phyloP scores from a whole-genome alignment of 306 rosid species.

The Cercis canadensis region DNA sequence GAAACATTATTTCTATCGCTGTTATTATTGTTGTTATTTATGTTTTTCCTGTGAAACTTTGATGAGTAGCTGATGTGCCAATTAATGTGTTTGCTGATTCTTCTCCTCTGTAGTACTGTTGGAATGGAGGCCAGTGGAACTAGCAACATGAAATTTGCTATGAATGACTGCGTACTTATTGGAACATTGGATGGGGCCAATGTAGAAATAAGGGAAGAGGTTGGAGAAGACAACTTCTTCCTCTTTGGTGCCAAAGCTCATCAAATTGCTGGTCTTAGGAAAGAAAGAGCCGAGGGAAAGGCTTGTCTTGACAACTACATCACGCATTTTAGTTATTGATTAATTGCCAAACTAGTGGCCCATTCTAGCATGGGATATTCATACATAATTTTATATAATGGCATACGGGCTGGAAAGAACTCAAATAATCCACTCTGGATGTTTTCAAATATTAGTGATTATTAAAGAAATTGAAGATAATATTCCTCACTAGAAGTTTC shows the following conservation, averaged over 20 bases:
- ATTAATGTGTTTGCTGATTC: constrained; percentile 24
- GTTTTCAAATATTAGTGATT: no score
- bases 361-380: constrained; percentile 16
- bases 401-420: neutral
- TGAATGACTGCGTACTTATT: constrained; percentile 93
- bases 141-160: constrained; percentile 98
- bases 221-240: constrained; percentile 93
- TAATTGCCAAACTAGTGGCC: neutral
- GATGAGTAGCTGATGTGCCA: constrained; percentile 26
- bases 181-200: constrained; percentile 99
- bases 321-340: constrained; percentile 20
- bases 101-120: constrained; percentile 75
- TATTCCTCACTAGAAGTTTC: no score
- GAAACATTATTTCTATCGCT: no score
- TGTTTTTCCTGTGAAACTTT: constrained; percentile 28
- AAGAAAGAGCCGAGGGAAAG: constrained; percentile 95
- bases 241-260: constrained; percentile 95
- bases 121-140: constrained; percentile 99
- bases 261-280: constrained; percentile 89
- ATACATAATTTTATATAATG: constrained; percentile 17
- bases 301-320: constrained; percentile 50
- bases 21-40: neutral
- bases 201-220: constrained; percentile 96
- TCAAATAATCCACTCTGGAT: no score
- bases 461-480: no score